Base-by-base conservation (phyloP, 2,329 filamentous ascomycete species). In the Hymenoscyphus linearis region DNA sequence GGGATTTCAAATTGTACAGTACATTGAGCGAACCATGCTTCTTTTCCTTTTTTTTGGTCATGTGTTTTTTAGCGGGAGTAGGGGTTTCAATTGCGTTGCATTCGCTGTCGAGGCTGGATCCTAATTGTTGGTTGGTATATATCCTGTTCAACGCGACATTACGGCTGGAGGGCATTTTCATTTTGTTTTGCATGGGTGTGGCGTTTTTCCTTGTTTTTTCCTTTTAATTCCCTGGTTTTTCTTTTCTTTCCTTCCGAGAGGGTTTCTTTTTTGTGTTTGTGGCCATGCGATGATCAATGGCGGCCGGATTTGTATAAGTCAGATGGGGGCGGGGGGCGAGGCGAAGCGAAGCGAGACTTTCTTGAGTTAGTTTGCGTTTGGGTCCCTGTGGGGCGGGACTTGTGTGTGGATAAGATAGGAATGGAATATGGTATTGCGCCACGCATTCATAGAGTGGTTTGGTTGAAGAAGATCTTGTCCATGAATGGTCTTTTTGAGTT, bases 61-160 rank as follows among this genome's bases (percentile, higher is more conserved):
- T 16, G 14, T 22, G n/a, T 47, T 47, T 47, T 47, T 36, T 52
- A 58, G 56, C 56, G 56, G 44, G 44, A 27, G 47, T 31, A 50
- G 18, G 13, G 35, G 34, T 22, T 27, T 9, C n/a, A n/a, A n/a
- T n/a, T n/a, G n/a, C n/a, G 4, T 18, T 47, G 14, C 26, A 53
- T 13, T 54, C 12, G 18, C 34, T n/a, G 40, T 40, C 50, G 31
- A 54, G 57, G 50, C 57, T 59, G 57, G 57, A 50, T 59, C 57
- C 50, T 59, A 59, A 59, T 59, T 22, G 31, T 31, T 31, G 31
- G 31, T 31, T 31, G 31, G 31, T 31, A 31, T 31, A 31, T 31
- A 31, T 9, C 31, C 31, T 31, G 40, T 47, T 22, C 40, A 22
- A 47, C 40, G 22, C 40, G 40, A n/a, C 40, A 31, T 7, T 7